Percentiles rank a stretch among this genome's conserved stretches.
These are phyloP conservation scores for Tulasnella sp. DNA, from an alignment of 768 basidiomycete species.

Conservation along the genomic window DNA sequence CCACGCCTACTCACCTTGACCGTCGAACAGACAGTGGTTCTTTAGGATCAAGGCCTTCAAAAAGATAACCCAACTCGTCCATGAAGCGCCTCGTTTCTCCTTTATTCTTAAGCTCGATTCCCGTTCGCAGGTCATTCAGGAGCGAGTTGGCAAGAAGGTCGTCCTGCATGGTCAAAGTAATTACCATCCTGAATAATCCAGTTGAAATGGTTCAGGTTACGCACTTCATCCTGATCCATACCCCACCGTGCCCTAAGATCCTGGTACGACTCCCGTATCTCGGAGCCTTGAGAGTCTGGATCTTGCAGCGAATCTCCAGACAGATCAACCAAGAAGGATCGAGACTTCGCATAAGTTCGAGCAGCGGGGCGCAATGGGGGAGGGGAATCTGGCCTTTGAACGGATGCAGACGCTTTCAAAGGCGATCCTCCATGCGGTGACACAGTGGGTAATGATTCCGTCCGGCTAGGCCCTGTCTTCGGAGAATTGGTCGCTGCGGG, in stretches of 20 bases:
- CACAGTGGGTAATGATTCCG: not conserved
- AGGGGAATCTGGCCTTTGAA: constrained; percentile 6
- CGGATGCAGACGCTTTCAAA: constrained; percentile 23
- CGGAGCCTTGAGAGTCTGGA: constrained; percentile 40
- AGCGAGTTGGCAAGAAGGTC: not conserved
- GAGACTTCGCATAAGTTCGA: constrained; percentile 26
- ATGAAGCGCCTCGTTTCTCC: constrained; percentile 76
- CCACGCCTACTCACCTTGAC: constrained; percentile 52
- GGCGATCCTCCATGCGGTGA: constrained; percentile 24
- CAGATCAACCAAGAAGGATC: constrained; percentile 29
- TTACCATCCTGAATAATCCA: not conserved
- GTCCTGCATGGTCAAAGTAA: not conserved
- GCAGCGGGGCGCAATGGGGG: constrained; percentile 16
- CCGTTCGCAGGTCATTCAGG: constrained; percentile 38
- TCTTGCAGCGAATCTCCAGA: constrained; percentile 37
- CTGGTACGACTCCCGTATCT: constrained; percentile 66
- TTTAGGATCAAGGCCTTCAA: constrained; percentile 65
- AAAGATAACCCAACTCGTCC: constrained; percentile 80
- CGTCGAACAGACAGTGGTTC: constrained; percentile 54
- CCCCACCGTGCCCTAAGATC: constrained; percentile 76
- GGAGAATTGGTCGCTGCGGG: constrained; percentile 6
- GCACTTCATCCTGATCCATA: constrained; percentile 66
- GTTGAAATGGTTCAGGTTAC: constrained; percentile 37
- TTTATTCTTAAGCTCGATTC: constrained; percentile 74
- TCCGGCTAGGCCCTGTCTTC: constrained; percentile 10